phyloP scores from a whole-genome alignment of 2,329 filamentous ascomycete genomes.

The Diaporthe sp. region DNA sequence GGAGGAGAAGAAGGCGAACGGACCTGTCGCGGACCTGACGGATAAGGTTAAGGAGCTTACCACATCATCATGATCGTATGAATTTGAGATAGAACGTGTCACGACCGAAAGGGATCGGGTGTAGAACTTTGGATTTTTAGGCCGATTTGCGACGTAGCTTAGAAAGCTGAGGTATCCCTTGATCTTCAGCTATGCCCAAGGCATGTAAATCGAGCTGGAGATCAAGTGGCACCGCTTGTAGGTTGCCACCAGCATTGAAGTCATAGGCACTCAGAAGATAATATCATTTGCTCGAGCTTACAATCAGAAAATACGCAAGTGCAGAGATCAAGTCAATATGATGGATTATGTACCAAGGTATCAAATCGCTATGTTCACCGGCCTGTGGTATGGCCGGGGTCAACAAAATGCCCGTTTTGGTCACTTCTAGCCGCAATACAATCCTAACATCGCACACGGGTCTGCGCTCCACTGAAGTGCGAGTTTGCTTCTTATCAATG shows the following conservation, averaged over 20 bases:
- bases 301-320: neutral
- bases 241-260: neutral
- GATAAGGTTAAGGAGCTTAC: slow-evolving; percentile 53
- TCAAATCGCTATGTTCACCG: too few relatives aligned
- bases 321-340: neutral
- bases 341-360: too few relatives aligned
- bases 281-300: neutral
- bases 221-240: neutral
- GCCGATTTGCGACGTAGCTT: neutral
- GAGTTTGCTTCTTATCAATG: neutral
- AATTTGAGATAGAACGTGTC: neutral
- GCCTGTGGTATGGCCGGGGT: too few relatives aligned
- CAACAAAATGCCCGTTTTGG: neutral
- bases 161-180: neutral
- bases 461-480: neutral
- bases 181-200: neutral
- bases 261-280: neutral
- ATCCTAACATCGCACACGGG: neutral
- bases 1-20: slow-evolving; percentile 42
- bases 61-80: slow-evolving; percentile 40
- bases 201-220: neutral
- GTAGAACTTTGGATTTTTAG: neutral
- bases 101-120: neutral
- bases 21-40: slow-evolving; percentile 50
- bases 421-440: neutral